Conservation (phyloP, 179 eudicot species). For the Spinacia oleracea region DNA sequence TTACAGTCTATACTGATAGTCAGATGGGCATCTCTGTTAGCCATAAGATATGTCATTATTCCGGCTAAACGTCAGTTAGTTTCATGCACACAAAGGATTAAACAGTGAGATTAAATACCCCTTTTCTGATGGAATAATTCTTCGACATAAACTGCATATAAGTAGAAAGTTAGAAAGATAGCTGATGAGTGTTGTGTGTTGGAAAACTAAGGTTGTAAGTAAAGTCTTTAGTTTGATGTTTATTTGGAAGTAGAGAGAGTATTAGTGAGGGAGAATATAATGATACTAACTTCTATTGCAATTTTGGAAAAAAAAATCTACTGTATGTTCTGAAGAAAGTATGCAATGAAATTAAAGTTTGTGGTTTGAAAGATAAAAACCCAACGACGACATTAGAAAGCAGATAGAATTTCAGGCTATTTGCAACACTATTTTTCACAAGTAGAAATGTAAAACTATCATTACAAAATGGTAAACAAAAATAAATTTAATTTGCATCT, state of each 20-base stretch:
- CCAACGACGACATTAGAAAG: background rate
- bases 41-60: background rate
- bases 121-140: too few species aligned
- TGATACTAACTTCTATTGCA: background rate
- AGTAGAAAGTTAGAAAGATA: background rate
- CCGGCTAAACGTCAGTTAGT: too few species aligned
- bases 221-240: background rate
- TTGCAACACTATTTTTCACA: background rate
- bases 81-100: background rate
- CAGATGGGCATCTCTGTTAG: background rate
- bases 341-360: background rate
- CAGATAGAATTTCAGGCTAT: background rate
- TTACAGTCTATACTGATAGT: background rate
- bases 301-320: background rate
- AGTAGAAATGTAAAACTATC: background rate
- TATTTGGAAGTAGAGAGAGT: background rate
- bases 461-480: background rate
- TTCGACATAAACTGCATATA: too few species aligned
- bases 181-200: background rate
- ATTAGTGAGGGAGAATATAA: background rate
- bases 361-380: background rate
- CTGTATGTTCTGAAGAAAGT: background rate
- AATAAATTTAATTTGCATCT: background rate
- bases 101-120: too few species aligned
- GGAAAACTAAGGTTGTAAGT: background rate